Evolutionary conservation across 768 basidiomycete species (phyloP), one percentile per base, ranked within the genome.

Genomic region (Naganishia kalamii): DNA sequence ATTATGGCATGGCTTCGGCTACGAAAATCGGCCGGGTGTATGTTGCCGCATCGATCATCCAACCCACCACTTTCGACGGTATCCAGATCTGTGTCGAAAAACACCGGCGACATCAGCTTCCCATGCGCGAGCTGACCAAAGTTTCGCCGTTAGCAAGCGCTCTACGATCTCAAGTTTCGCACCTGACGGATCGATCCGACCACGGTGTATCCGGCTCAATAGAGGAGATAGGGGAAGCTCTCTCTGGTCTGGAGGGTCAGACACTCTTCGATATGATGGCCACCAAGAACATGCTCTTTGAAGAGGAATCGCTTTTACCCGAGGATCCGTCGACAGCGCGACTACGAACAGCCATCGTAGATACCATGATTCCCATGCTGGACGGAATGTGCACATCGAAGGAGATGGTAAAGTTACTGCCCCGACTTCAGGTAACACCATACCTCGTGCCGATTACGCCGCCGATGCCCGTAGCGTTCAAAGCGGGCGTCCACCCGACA

Each of bases 21-120:
- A 62, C 73, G 30, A 70, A 71, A 48, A 72, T 74, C 17, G 75
- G 72, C 3, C 70, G 69, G 19, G 62, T 79, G 10, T 78, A 79
- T 64, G 72, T 72, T 23, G 72, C 75, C 5, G 72, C 76, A 1
- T 74, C 72, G 3, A 71, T 78, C 51, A 73, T 77, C 19, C 78
- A 78, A 59, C 74, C 78, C 12, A 74, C 77, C 0, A 76, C 78
- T 3, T 77, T 78, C 62, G 77, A 77, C 37, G 78, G 77, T 19
- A 70, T 79, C 11, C 70, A 71, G 30, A 71, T 79, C 54, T 66
- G 75, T 6, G 70, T 75, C 17, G 78, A 76, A 27, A 64, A 67
- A 32, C 64, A 69, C 29, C 70, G 71, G 41, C 69, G 78, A 52
- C 69, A 73, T 48, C 71, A 74, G 48, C 62, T 79, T 29, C 78